Evolutionary conservation across 2,329 filamentous ascomycete genomes (phyloP).

Genomic region (Epichloe coenophiala): DNA sequence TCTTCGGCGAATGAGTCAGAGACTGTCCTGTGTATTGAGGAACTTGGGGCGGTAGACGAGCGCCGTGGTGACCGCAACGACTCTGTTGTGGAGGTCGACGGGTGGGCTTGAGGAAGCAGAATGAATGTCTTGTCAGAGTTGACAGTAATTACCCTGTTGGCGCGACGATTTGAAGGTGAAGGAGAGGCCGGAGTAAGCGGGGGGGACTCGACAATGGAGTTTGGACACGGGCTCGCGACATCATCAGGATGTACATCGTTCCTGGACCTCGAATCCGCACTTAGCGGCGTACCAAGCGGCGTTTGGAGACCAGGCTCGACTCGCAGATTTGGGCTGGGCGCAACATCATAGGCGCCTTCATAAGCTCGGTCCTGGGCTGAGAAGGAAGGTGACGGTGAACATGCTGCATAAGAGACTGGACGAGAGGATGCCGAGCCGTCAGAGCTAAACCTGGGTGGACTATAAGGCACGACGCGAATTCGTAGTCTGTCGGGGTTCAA

Average conservation of each 20-base stretch:
- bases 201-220: neutral
- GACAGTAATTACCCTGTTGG: conserved; percentile 30
- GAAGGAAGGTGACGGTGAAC: neutral
- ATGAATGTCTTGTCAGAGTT: conserved; percentile 48
- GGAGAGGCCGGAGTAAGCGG: conserved; percentile 9
- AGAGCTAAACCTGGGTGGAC: conserved; percentile 21
- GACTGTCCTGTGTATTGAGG: conserved; percentile 26
- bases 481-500: conserved; percentile 14
- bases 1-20: conserved; percentile 25
- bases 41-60: conserved; percentile 31
- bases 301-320: neutral
- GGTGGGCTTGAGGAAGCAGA: conserved; percentile 24
- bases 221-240: neutral
- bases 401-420: conserved; percentile 13
- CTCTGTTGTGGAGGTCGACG: conserved; percentile 16
- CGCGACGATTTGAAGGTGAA: conserved; percentile 15
- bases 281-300: neutral
- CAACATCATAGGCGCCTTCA: neutral
- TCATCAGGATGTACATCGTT: neutral
- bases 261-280: neutral
- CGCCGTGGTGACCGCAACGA: conserved; percentile 26
- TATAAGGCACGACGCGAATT: conserved; percentile 27
- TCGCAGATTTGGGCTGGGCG: neutral
- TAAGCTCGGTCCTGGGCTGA: neutral
- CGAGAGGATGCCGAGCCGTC: conserved; percentile 16